Evolutionary conservation across 176 grass and related monocot species (phyloP), one percentile per base, ranked within the genome.

Genomic region (Aegilops speltoides): DNA sequence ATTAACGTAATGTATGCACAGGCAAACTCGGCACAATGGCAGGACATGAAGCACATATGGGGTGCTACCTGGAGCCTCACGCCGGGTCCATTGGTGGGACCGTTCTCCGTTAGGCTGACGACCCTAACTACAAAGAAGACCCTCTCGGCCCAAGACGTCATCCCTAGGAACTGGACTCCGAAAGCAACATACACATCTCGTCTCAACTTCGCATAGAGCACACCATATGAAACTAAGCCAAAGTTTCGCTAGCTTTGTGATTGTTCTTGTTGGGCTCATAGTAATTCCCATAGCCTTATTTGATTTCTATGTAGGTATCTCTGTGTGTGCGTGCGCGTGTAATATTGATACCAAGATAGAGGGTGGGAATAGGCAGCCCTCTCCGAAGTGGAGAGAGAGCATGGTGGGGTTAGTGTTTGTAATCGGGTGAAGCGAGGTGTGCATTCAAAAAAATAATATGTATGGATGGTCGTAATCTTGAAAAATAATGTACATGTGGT

Each of bases 181-280:
- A 96, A 96, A 72, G 97, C 89, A 78, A 99, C 97, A 19, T 99
- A 99, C 92, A 96, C 97, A 8, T 99, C 97, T 63, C 85, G 87
- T 3, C 97, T 99, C 61, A 99, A 99, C 78, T 96, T 98, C 79
- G 50, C 66, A 31, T 96, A 89, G 80, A 67, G 6, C 40, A 41
- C 28, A 0, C 2, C 1, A 1, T 7, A 28, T 8, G 13, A 4
- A 4, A 16, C 13, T 5, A 16, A 61, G 68, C 54, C 60, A 37
- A 52, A 16, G 7, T 50, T 22, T 77, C 37, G 1, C 13, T 3
- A 22, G 24, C 1, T 13, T 13, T 2, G 4, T 15, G 0, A 14
- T 26, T 20, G 25, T 46, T 46, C n/a, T 5, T 38, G 43, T 62
- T 63, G 40, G 38, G 29, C 89, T 79, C 66, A 16, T 5, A 48